Conservation (phyloP, 2,329 filamentous ascomycete genomes). For the Davidsoniella virescens region DNA sequence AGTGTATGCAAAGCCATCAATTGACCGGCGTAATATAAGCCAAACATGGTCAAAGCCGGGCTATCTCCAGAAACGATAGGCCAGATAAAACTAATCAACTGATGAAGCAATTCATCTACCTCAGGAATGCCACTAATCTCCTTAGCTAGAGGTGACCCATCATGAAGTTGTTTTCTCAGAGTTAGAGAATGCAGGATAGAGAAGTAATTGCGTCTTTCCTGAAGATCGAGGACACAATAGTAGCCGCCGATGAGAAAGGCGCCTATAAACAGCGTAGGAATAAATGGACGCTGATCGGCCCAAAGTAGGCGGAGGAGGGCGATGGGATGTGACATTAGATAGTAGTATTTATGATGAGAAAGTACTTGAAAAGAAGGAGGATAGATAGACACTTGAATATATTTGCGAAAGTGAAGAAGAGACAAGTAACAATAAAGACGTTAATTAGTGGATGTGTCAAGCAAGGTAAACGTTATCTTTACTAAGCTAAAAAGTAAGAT, state of each 20-base stretch:
- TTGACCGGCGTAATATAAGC: slow-evolving; percentile 15
- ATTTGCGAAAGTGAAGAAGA: too few relatives aligned
- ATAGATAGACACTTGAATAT: too few relatives aligned
- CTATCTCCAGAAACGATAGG: slow-evolving; percentile 13
- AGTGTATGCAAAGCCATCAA: slow-evolving; percentile 14
- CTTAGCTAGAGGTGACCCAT: not conserved
- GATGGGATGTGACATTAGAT: not conserved
- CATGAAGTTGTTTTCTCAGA: not conserved
- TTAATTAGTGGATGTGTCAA: too few relatives aligned
- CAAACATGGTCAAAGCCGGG: slow-evolving; percentile 14
- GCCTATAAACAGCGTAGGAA: slow-evolving; percentile 5
- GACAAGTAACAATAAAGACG: too few relatives aligned
- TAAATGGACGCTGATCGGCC: slow-evolving; percentile 8
- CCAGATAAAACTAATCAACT: slow-evolving; percentile 14
- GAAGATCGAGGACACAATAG: slow-evolving; percentile 1
- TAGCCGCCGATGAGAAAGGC: slow-evolving; percentile 3
- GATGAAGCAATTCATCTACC: slow-evolving; percentile 14
- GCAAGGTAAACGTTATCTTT: too few relatives aligned
- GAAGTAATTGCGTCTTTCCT: slow-evolving; percentile 5
- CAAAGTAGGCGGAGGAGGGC: slow-evolving; percentile 5
- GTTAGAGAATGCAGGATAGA: not conserved
- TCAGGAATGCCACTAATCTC: slow-evolving; percentile 14
- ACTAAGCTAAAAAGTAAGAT: too few relatives aligned
- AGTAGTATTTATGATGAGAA: too few relatives aligned
- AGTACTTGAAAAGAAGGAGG: too few relatives aligned